Percentiles rank a stretch among this genome's conserved stretches.
These are phyloP conservation scores for Mallotus nudiflorus DNA, from an alignment of 345 rosid genomes.

Conservation along the genomic window DNA sequence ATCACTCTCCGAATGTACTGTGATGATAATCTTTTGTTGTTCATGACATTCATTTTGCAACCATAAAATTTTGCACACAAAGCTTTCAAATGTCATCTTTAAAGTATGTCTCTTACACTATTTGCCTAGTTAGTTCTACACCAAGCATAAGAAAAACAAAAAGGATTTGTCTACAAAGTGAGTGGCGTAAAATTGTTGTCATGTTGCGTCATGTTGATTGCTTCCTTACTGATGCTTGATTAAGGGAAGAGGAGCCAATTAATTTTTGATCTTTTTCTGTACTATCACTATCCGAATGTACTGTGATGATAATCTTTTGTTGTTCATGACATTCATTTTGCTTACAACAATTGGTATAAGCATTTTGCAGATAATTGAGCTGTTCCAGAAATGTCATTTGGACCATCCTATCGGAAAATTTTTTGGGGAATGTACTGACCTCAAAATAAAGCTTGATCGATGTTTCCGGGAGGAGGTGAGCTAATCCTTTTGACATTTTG, in stretches of 20 bases:
- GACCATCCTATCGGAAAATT: constrained; percentile 85
- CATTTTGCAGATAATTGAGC: constrained; percentile 68
- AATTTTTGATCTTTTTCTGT: background rate
- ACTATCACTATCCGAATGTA: background rate
- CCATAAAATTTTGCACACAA: background rate
- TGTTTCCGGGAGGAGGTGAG: constrained; percentile 85
- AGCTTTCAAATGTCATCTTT: background rate
- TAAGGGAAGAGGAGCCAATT: background rate
- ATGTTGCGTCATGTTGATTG: too few relatives aligned
- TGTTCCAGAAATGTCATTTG: constrained; percentile 81
- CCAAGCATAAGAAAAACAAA: background rate
- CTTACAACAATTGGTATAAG: background rate
- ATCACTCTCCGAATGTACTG: background rate
- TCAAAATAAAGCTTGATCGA: constrained; percentile 77
- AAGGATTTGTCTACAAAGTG: background rate
- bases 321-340: background rate
- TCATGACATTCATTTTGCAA: background rate
- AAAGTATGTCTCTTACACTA: background rate
- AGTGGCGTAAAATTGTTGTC: background rate
- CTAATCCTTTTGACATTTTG: background rate
- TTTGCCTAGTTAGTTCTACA: background rate
- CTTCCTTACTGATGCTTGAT: background rate
- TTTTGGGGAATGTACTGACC: constrained; percentile 83
- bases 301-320: background rate
- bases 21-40: background rate